A percentile compares a stretch with the other conserved stretches of the same genome.
Conservation (phyloP, 495 filamentous ascomycete species). For the Penicillium atrosanguineum region DNA sequence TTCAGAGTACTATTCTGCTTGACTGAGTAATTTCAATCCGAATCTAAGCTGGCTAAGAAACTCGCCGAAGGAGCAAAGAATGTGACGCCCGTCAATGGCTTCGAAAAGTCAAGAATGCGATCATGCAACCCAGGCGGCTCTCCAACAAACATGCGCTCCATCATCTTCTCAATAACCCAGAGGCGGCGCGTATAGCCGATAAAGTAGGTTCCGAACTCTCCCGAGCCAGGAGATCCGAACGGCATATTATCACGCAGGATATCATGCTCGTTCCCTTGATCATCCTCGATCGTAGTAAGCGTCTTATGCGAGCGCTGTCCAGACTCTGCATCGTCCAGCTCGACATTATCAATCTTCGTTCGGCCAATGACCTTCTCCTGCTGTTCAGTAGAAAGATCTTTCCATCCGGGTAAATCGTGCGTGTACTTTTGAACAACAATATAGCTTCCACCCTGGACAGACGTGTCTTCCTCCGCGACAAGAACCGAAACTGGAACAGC, state of each 20-base stretch:
- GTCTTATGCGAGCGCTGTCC: constrained; percentile 54
- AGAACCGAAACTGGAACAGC: constrained; percentile 44
- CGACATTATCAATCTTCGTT: constrained; percentile 54
- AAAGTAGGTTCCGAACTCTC: constrained; percentile 58
- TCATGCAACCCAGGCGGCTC: constrained; percentile 55
- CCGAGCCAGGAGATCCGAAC: constrained; percentile 51
- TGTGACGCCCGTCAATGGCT: constrained; percentile 47
- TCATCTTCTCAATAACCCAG: constrained; percentile 59
- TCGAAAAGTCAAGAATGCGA: constrained; percentile 54
- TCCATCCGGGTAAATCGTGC: constrained; percentile 51
- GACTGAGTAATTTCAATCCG: constrained; percentile 8
- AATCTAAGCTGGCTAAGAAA: constrained; percentile 36
- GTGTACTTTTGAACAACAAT: constrained; percentile 59
- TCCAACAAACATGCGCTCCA: constrained; percentile 57
- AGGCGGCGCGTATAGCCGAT: constrained; percentile 54
- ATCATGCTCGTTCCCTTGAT: constrained; percentile 48
- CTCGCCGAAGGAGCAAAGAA: constrained; percentile 54
- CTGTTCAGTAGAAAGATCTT: constrained; percentile 42
- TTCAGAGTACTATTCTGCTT: neutral
- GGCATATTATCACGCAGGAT: constrained; percentile 62
- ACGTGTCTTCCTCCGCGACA: constrained; percentile 41
- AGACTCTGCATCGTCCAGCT: constrained; percentile 49
- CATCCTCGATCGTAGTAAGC: constrained; percentile 53
- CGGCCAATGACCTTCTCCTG: constrained; percentile 58
- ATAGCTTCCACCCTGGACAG: constrained; percentile 48